Evolutionary conservation across 805 yeast species (phyloP), one percentile per base, ranked within the genome.

Genomic region (Saccharomycopsis sp.): DNA sequence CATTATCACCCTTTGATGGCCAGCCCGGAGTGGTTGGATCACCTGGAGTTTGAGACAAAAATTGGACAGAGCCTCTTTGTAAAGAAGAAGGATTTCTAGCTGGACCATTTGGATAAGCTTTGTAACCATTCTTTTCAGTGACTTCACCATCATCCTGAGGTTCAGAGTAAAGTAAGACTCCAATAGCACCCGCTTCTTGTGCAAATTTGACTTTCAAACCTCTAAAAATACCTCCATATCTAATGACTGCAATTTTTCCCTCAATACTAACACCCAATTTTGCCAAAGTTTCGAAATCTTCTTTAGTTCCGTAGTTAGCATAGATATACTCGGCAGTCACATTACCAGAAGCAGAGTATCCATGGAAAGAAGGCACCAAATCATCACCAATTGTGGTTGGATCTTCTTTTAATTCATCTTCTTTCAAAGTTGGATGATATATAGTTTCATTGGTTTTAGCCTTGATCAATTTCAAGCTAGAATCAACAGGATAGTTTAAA

Each of bases 11-110:
- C 36, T 66, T 70, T 27, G 76, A 70, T 4, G 81, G 72, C 47
- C 67, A 71, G 2, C 81, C 84, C 1, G 87, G 87, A 1, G 87
- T 75, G 0, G 87, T 72, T 14, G 92, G 92, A 52, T 81, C 92
- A 26, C 92, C 92, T 1, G 88, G 87, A 3, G 66, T 61, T 36
- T 56, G 57, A 3, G 81, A 67, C 25, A 79, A 58, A 52, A 70
- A 81, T 55, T 72, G 74, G 3, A 78, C 82, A 32, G 84, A 75
- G 1, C 92, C 92, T 50, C 92, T 67, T 61, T 82, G 88, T 23
- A 83, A 78, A 12, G 81, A 62, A 5, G 80, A 72, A 28, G 88
- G 88, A 53, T 82, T 76, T 47, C 92, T 67, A 1, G 88, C 87
- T 1, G 80, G 81, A 2, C 92, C 92, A 2, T 73, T 56, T 2